phyloP scores from a whole-genome alignment of 257 asterid genomes.

The Fraxinus excelsior region DNA sequence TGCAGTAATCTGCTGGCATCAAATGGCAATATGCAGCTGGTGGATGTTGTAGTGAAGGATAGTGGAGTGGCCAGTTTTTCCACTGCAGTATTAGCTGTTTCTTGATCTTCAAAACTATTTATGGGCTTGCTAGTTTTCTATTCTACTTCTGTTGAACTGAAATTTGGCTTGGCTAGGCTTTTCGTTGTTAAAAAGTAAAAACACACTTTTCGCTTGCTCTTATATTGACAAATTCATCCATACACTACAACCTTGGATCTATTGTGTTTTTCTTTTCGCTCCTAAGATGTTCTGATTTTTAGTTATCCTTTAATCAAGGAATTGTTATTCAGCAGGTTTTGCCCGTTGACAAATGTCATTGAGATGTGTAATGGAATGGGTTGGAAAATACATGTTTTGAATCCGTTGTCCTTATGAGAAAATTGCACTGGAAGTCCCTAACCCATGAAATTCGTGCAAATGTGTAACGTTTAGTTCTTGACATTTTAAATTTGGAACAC shows the following conservation, averaged over 20 bases:
- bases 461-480: too few relatives aligned
- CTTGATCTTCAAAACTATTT: conserved; percentile 2
- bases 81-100: conserved; percentile 21
- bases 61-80: conserved; percentile 21
- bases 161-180: neutral
- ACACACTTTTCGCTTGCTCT: neutral
- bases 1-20: conserved; percentile 31
- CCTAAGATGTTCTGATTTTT: too few relatives aligned
- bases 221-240: neutral
- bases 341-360: too few relatives aligned
- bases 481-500: neutral
- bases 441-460: too few relatives aligned
- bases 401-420: too few relatives aligned
- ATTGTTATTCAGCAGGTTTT: too few relatives aligned
- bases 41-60: conserved; percentile 2
- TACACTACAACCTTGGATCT: too few relatives aligned
- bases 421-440: too few relatives aligned
- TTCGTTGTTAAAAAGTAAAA: neutral
- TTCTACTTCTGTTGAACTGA: conserved; percentile 20
- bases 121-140: conserved; percentile 22
- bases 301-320: too few relatives aligned
- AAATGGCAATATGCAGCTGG: conserved; percentile 15
- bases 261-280: too few relatives aligned
- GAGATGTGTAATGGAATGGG: too few relatives aligned
- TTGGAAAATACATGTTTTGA: too few relatives aligned